Evolutionary conservation across 2,329 filamentous ascomycete genomes (phyloP).

Genomic region (Hirsutella thompsonii): DNA sequence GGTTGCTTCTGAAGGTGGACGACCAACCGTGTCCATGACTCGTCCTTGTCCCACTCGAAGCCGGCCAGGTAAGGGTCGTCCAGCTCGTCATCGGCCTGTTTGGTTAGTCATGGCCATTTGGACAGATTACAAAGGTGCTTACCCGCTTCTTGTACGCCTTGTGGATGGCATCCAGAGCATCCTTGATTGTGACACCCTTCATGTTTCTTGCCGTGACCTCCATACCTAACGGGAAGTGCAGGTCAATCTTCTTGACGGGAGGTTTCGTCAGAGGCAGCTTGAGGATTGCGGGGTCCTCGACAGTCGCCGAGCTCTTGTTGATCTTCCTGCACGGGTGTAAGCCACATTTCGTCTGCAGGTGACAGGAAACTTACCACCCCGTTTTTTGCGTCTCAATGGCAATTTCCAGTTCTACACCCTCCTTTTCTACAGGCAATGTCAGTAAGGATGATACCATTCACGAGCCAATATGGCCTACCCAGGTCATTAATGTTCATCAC

Average conservation of each 20-base stretch:
- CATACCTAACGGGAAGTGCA: conserved; percentile 79
- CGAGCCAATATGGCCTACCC: conserved; percentile 40
- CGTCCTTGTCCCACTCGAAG: conserved; percentile 93
- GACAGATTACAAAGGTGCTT: conserved; percentile 16
- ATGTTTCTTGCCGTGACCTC: conserved; percentile 83
- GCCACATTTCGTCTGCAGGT: background rate
- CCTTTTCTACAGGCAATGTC: conserved; percentile 48
- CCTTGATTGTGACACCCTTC: conserved; percentile 94
- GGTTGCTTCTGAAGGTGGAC: conserved; percentile 73
- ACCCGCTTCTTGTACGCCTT: conserved; percentile 97
- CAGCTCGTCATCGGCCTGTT: conserved; percentile 79
- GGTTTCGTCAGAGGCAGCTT: conserved; percentile 71
- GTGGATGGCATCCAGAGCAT: conserved; percentile 88
- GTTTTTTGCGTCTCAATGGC: conserved; percentile 76
- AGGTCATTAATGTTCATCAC: conserved; percentile 69
- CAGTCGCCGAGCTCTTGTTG: conserved; percentile 64
- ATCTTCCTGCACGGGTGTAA: conserved; percentile 60
- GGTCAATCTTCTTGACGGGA: conserved; percentile 84
- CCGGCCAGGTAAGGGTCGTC: conserved; percentile 78
- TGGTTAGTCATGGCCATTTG: background rate
- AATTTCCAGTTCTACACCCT: conserved; percentile 58
- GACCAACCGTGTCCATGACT: conserved; percentile 76
- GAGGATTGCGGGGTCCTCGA: conserved; percentile 77
- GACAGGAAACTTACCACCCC: conserved; percentile 55
- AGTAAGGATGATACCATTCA: background rate